Percentiles rank a stretch among this genome's conserved stretches.
Conservation (phyloP, 768 basidiomycete genomes). For the Mycena vitilis region DNA sequence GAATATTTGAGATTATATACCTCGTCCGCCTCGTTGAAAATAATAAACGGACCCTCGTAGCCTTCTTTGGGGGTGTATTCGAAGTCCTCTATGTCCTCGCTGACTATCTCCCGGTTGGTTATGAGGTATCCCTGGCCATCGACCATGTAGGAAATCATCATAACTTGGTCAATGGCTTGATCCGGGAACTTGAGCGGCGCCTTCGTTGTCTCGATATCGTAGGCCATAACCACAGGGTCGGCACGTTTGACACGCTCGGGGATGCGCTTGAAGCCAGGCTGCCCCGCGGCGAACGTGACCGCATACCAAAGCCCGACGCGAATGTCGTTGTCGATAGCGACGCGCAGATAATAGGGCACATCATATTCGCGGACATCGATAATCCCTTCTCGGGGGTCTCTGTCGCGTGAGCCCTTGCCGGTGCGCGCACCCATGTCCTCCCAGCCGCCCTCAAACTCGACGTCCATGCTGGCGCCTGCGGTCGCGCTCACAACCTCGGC, state of each 20-base stretch:
- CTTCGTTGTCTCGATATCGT: conserved; percentile 98
- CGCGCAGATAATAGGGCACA: conserved; percentile 96
- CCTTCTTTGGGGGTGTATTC: conserved; percentile 99
- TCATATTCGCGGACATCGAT: conserved; percentile 97
- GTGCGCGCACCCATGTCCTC: conserved; percentile 54
- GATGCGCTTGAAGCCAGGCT: conserved; percentile 77
- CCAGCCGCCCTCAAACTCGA: conserved; percentile 78
- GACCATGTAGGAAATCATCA: conserved; percentile 99
- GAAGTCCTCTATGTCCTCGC: conserved; percentile 97
- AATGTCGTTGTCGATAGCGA: conserved; percentile 98
- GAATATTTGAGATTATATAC: conserved; percentile 50
- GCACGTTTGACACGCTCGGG: conserved; percentile 95
- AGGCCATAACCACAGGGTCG: conserved; percentile 99
- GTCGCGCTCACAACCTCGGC: conserved; percentile 94
- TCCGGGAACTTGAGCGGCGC: conserved; percentile 99
- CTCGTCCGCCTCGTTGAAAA: conserved; percentile 96
- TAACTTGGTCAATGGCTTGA: conserved; percentile 94
- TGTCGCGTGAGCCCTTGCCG: conserved; percentile 59
- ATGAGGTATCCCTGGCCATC: conserved; percentile 98
- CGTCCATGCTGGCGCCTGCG: conserved; percentile 71
- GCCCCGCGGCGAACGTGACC: conserved; percentile 84
- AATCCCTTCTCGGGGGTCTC: conserved; percentile 91
- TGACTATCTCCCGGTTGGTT: conserved; percentile 96
- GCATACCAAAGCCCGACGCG: conserved; percentile 99
- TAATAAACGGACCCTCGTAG: conserved; percentile 94